These are phyloP conservation scores for Ochromonas danica DNA, from an alignment of 108 stramenopile species.

Conservation along the genomic window DNA sequence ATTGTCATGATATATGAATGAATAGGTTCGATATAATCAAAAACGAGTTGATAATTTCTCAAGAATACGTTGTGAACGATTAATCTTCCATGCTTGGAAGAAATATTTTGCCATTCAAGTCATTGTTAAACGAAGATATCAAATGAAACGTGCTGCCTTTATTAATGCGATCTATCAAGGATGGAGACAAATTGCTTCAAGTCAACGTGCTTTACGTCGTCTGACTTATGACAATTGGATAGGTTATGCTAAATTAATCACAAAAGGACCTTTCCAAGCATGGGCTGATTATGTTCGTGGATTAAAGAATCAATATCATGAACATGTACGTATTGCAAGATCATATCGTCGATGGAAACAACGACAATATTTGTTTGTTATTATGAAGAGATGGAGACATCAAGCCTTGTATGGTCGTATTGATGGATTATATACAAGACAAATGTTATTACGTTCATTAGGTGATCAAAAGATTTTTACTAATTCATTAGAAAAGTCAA, in stretches of 20 bases:
- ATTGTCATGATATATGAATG: too few relatives aligned
- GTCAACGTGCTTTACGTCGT: slow-evolving; percentile 5
- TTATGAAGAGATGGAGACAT: slow-evolving; percentile 52
- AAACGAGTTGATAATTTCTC: slow-evolving; percentile 33
- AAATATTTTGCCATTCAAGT: slow-evolving; percentile 10
- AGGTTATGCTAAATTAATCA: neutral
- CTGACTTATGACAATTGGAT: slow-evolving; percentile 23
- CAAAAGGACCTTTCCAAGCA: neutral
- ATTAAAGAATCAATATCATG: slow-evolving; percentile 6
- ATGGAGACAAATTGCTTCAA: neutral
- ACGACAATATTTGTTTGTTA: slow-evolving; percentile 26
- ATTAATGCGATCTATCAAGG: neutral
- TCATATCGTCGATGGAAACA: slow-evolving; percentile 32
- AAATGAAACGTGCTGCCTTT: slow-evolving; percentile 11
- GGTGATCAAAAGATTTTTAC: slow-evolving; percentile 50
- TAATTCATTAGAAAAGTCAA: slow-evolving; percentile 6
- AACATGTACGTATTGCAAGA: slow-evolving; percentile 7
- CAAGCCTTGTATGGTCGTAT: slow-evolving; percentile 60
- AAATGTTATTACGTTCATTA: slow-evolving; percentile 45
- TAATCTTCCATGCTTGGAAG: slow-evolving; percentile 29
- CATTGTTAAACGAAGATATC: slow-evolving; percentile 2
- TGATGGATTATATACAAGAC: slow-evolving; percentile 54
- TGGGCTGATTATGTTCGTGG: slow-evolving; percentile 3
- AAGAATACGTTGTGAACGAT: neutral
- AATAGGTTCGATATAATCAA: slow-evolving; percentile 29